Evolutionary conservation across 2,329 filamentous ascomycete species (phyloP).

Genomic region (Phaeophleospora eucalypticola): DNA sequence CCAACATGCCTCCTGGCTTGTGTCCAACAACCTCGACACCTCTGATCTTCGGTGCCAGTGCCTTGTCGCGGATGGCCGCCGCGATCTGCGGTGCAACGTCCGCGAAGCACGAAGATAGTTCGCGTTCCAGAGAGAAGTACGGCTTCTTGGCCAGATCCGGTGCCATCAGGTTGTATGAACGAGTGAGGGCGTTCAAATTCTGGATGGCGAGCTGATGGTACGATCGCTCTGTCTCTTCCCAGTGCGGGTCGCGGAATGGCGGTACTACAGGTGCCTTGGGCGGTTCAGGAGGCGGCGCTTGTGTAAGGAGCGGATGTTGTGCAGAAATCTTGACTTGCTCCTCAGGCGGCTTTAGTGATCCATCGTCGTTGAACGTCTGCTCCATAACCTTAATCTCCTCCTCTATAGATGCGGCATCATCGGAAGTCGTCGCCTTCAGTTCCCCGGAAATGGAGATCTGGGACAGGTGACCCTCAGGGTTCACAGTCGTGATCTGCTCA

Average conservation of each 20-base stretch:
- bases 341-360: conserved; percentile 21
- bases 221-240: conserved; percentile 66
- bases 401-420: conserved; percentile 10
- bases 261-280: conserved; percentile 26
- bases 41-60: conserved; percentile 45
- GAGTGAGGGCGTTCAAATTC: conserved; percentile 72
- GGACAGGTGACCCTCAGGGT: conserved; percentile 45
- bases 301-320: conserved; percentile 12
- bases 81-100: conserved; percentile 78
- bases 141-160: conserved; percentile 89
- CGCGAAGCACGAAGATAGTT: conserved; percentile 75
- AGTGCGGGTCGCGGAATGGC: conserved; percentile 72
- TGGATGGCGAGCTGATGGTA: conserved; percentile 75
- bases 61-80: conserved; percentile 66
- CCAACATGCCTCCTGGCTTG: conserved; percentile 54
- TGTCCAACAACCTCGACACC: conserved; percentile 40
- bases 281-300: conserved; percentile 12
- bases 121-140: conserved; percentile 78
- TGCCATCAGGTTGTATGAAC: conserved; percentile 93
- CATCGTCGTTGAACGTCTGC: conserved; percentile 29
- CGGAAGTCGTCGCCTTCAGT: conserved; percentile 30
- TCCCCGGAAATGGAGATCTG: conserved; percentile 47
- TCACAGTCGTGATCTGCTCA: conserved; percentile 44
- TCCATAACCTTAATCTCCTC: conserved; percentile 38
- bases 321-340: conserved; percentile 17